Conservation (phyloP, 2,329 filamentous ascomycete species). For the Verticillium albo-atrum region DNA sequence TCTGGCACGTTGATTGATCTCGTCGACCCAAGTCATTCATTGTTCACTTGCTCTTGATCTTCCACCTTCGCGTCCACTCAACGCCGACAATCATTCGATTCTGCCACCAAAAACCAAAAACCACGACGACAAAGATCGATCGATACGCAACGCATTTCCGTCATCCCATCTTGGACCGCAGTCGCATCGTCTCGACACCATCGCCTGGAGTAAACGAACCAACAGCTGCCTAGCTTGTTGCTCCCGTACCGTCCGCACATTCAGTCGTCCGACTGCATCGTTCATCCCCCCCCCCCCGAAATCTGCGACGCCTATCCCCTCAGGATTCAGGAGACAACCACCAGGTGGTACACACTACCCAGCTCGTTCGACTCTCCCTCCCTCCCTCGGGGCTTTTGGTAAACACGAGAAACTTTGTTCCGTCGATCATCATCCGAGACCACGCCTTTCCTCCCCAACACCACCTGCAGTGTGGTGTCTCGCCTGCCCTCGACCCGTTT, state of each 20-base stretch:
- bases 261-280: not conserved
- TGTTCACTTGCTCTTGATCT: conserved; percentile 1
- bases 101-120: conserved; percentile 6
- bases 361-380: not conserved
- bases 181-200: not conserved
- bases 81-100: conserved; percentile 8
- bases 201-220: conserved; percentile 2
- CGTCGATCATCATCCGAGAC: conserved; percentile 17
- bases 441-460: not conserved
- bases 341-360: not conserved
- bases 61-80: not conserved
- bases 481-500: not conserved
- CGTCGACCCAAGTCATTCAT: conserved; percentile 9
- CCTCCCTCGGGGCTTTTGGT: conserved; percentile 1
- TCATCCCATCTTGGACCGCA: not conserved
- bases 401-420: conserved; percentile 18
- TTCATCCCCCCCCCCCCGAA: conserved; percentile 7
- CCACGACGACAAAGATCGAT: conserved; percentile 7
- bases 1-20: conserved; percentile 15
- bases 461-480: not conserved
- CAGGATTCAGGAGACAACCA: conserved; percentile 20
- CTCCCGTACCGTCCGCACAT: not conserved
- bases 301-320: conserved; percentile 35
- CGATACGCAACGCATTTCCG: not conserved
- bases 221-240: not conserved